phyloP scores from a whole-genome alignment of 805 yeast species.

The Saturnispora dispora region DNA sequence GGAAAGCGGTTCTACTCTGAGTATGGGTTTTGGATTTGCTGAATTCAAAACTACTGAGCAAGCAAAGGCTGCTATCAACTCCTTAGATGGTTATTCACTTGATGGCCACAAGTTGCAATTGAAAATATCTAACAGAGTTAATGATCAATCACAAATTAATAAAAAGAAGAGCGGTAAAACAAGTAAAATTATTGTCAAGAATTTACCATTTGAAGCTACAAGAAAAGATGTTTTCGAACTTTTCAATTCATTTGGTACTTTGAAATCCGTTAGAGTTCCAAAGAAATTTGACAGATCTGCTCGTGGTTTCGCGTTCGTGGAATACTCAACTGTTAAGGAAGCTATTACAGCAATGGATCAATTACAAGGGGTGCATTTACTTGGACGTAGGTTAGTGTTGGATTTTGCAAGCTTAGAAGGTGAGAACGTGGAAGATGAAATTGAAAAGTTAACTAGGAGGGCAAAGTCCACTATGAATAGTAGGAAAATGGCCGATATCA shows the following conservation, averaged over 20 bases:
- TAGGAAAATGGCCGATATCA: slow-evolving; percentile 60
- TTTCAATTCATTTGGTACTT: slow-evolving; percentile 89
- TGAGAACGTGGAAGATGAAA: slow-evolving; percentile 80
- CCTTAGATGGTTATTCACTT: slow-evolving; percentile 65
- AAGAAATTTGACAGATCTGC: slow-evolving; percentile 91
- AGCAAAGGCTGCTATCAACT: slow-evolving; percentile 66
- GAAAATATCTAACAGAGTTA: slow-evolving; percentile 70
- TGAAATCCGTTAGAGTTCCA: slow-evolving; percentile 92
- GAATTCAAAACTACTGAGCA: slow-evolving; percentile 74
- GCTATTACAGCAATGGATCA: slow-evolving; percentile 93
- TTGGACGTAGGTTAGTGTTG: slow-evolving; percentile 90
- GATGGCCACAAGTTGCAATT: slow-evolving; percentile 88
- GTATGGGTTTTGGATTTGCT: slow-evolving; percentile 95
- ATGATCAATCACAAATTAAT: slow-evolving; percentile 33
- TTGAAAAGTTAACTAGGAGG: slow-evolving; percentile 80
- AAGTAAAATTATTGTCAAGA: slow-evolving; percentile 87
- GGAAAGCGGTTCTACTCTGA: slow-evolving; percentile 55
- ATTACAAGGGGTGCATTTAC: slow-evolving; percentile 89
- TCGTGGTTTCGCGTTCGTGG: slow-evolving; percentile 97
- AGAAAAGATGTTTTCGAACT: slow-evolving; percentile 88
- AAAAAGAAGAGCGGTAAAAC: slow-evolving; percentile 33
- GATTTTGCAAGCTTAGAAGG: slow-evolving; percentile 83
- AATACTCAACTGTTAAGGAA: slow-evolving; percentile 76
- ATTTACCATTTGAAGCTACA: slow-evolving; percentile 92
- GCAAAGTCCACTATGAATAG: slow-evolving; percentile 75